Evolutionary conservation across 106 monocot genomes (phyloP).

Genomic region (Acorus gramineus): DNA sequence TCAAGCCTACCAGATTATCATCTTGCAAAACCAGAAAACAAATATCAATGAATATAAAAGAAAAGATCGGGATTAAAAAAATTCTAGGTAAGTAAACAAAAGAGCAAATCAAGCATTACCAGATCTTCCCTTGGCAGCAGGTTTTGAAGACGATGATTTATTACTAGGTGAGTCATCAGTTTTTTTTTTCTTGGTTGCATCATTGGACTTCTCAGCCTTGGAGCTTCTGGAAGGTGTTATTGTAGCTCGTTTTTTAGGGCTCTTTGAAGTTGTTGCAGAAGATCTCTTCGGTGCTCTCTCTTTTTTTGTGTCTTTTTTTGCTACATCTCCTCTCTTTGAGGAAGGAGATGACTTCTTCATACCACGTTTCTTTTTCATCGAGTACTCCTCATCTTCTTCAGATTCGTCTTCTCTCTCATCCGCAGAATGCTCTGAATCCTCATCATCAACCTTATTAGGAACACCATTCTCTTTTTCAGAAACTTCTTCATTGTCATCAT

Average conservation of each 20-base stretch:
- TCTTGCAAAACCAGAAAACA: too few relatives aligned
- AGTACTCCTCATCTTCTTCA: slow-evolving; percentile 10
- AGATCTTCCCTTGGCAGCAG: slow-evolving; percentile 25
- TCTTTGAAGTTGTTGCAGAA: slow-evolving; percentile 12
- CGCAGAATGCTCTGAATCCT: slow-evolving; percentile 1
- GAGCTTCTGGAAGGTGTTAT: slow-evolving; percentile 18
- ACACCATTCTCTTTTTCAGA: too few relatives aligned
- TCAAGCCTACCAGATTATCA: too few relatives aligned
- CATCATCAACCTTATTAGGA: too few relatives aligned
- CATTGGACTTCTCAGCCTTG: slow-evolving; percentile 20
- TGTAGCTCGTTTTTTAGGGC: slow-evolving; percentile 6
- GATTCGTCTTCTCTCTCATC: slow-evolving; percentile 14
- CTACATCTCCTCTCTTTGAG: slow-evolving; percentile 3
- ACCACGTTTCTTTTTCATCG: slow-evolving; percentile 12
- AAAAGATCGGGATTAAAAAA: too few relatives aligned
- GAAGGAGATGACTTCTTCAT: slow-evolving; percentile 19
- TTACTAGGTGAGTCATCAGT: slow-evolving; percentile 14
- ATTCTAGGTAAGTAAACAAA: slow-evolving; percentile 8
- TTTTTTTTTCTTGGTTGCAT: slow-evolving; percentile 54
- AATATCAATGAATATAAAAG: too few relatives aligned
- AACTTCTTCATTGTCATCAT: slow-evolving; percentile 17
- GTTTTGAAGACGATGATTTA: slow-evolving; percentile 18
- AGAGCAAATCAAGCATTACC: slow-evolving; percentile 22
- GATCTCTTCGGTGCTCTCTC: slow-evolving; percentile 21
- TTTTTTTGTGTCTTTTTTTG: slow-evolving; percentile 14